These are phyloP conservation scores for Herpetomonas samuelpessoai DNA, from an alignment of 208 protist genomes.

Conservation along the genomic window DNA sequence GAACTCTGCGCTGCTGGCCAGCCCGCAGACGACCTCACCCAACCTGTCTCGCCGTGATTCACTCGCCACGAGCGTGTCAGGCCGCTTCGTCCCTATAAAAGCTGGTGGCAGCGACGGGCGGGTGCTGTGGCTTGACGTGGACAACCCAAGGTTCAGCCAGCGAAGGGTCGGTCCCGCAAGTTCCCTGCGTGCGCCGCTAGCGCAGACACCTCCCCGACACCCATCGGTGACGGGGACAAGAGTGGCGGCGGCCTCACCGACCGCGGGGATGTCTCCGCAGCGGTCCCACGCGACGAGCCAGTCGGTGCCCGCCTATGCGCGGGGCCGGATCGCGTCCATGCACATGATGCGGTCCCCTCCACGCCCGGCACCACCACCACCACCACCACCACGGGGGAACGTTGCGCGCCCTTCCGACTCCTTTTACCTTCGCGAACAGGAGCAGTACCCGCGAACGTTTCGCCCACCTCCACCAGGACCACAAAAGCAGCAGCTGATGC, in stretches of 20 bases:
- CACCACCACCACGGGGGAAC: background rate
- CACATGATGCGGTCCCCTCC: slow-evolving; percentile 1
- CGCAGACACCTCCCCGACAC: too few relatives aligned
- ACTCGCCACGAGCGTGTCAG: background rate
- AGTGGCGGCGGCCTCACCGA: too few relatives aligned
- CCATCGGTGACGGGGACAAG: too few relatives aligned
- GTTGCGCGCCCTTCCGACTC: background rate
- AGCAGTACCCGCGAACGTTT: background rate
- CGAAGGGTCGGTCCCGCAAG: background rate
- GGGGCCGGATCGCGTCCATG: background rate
- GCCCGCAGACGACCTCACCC: too few relatives aligned
- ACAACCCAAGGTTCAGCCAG: background rate
- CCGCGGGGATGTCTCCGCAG: too few relatives aligned
- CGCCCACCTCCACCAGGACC: background rate
- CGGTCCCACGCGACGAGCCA: too few relatives aligned
- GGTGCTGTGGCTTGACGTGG: slow-evolving; percentile 1
- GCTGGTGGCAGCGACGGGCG: background rate
- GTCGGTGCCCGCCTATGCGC: too few relatives aligned
- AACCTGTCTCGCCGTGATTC: background rate
- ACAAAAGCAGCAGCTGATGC: background rate
- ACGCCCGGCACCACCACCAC: background rate
- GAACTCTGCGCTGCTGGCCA: too few relatives aligned
- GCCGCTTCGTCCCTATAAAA: background rate
- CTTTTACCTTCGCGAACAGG: background rate
- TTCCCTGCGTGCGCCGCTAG: background rate